A percentile compares a stretch with the other conserved stretches of the same genome.
Evolutionary conservation across 768 basidiomycete species (phyloP).

Genomic region (Pholiota conissans): DNA sequence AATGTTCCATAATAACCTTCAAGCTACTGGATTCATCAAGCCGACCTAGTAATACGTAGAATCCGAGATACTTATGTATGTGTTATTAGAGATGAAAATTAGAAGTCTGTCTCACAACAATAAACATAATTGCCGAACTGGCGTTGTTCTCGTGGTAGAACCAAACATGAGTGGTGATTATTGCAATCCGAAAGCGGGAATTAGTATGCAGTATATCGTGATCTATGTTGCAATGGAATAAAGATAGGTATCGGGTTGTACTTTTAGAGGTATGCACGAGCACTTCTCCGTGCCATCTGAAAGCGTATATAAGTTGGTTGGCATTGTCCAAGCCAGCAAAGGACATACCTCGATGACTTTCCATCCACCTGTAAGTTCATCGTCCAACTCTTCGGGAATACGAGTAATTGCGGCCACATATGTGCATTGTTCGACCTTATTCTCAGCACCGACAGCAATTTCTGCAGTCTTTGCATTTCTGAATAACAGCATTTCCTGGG

Average conservation of each 20-base stretch:
- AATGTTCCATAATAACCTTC: too few relatives aligned
- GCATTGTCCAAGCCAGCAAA: not conserved
- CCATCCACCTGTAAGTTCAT: slow-evolving; percentile 97
- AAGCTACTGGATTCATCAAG: too few relatives aligned
- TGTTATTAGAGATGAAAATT: too few relatives aligned
- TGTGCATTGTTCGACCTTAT: slow-evolving; percentile 89
- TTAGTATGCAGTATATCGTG: slow-evolving; percentile 13
- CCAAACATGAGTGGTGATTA: slow-evolving; percentile 9
- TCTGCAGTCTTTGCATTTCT: slow-evolving; percentile 88
- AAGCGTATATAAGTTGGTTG: slow-evolving; percentile 6
- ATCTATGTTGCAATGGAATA: slow-evolving; percentile 19
- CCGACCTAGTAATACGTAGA: too few relatives aligned
- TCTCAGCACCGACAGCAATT: slow-evolving; percentile 81
- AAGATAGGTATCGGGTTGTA: slow-evolving; percentile 18
- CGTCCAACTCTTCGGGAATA: slow-evolving; percentile 81
- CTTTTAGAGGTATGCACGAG: slow-evolving; percentile 46
- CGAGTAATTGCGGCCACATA: slow-evolving; percentile 93
- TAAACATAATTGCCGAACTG: too few relatives aligned
- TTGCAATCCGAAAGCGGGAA: slow-evolving; percentile 11
- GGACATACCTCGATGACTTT: slow-evolving; percentile 88
- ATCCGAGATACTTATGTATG: too few relatives aligned
- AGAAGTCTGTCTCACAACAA: too few relatives aligned
- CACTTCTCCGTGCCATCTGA: slow-evolving; percentile 45
- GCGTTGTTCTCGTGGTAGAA: not conserved
- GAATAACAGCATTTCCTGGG: slow-evolving; percentile 93